Conservation (phyloP, 306 rosid species). For the Cicer yamashitae region DNA sequence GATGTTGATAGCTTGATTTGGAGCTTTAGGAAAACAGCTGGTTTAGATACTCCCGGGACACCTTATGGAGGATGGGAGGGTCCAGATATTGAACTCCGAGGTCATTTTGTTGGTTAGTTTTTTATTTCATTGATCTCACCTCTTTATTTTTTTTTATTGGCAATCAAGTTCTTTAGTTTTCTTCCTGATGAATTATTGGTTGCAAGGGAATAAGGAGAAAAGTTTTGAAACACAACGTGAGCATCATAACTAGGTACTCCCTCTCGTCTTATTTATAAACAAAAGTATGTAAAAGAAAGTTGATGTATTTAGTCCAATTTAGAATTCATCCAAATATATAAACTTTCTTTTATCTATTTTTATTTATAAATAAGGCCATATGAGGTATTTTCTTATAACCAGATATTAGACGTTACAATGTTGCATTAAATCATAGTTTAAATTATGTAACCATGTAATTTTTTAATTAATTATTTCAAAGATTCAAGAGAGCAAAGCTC, state of each 20-base stretch:
- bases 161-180: slow-evolving; percentile 7
- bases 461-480: neutral
- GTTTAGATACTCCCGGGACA: slow-evolving; percentile 67
- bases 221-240: neutral
- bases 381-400: too few species aligned
- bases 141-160: neutral
- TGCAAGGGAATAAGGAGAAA: neutral
- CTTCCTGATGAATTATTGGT: neutral
- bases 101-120: slow-evolving; percentile 87
- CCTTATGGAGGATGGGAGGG: slow-evolving; percentile 80
- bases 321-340: too few species aligned
- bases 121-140: slow-evolving; percentile 26
- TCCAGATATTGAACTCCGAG: slow-evolving; percentile 65
- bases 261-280: too few species aligned
- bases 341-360: too few species aligned
- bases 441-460: neutral
- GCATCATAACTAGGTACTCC: neutral
- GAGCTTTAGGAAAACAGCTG: slow-evolving; percentile 85
- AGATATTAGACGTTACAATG: too few species aligned
- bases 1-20: slow-evolving; percentile 76
- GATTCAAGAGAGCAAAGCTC: neutral
- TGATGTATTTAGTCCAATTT: too few species aligned
- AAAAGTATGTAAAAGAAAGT: too few species aligned
- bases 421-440: too few species aligned
- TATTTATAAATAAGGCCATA: too few species aligned